Percentiles rank a stretch among this genome's conserved stretches.
phyloP scores from a whole-genome alignment of 2,329 filamentous ascomycete genomes.

The Arthrobotrys sphaeroides region DNA sequence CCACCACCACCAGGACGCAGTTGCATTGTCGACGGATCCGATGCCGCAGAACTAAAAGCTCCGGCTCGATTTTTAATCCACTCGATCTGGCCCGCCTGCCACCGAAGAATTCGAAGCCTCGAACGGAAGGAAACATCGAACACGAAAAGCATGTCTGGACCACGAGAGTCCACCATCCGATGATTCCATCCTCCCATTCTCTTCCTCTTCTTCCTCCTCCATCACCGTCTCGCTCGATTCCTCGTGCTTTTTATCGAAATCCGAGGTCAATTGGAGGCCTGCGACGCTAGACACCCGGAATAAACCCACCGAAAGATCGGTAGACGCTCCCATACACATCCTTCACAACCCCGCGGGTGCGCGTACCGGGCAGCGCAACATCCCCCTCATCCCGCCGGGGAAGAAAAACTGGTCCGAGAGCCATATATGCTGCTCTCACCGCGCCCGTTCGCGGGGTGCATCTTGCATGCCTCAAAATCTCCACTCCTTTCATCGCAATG shows the following conservation, averaged over 20 bases:
- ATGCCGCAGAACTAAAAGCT: slow-evolving; percentile 31
- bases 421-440: slow-evolving; percentile 46
- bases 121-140: too few relatives aligned
- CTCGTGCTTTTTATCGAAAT: background rate
- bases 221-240: background rate
- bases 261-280: too few relatives aligned
- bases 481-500: slow-evolving; percentile 53
- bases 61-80: slow-evolving; percentile 9
- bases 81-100: too few relatives aligned
- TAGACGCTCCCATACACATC: too few relatives aligned
- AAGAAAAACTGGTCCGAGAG: background rate
- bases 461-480: slow-evolving; percentile 54
- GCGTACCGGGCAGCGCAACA: background rate
- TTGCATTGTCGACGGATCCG: slow-evolving; percentile 9
- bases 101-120: too few relatives aligned
- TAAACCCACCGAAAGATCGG: too few relatives aligned
- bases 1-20: too few relatives aligned
- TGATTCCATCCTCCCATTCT: slow-evolving; percentile 17
- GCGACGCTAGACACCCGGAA: too few relatives aligned
- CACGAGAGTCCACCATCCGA: slow-evolving; percentile 37
- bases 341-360: too few relatives aligned
- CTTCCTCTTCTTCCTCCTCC: too few relatives aligned
- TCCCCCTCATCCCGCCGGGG: background rate
- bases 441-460: slow-evolving; percentile 50
- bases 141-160: slow-evolving; percentile 29